Evolutionary conservation across 2,329 filamentous ascomycete genomes (phyloP).

Genomic region (Beauveria varroae): DNA sequence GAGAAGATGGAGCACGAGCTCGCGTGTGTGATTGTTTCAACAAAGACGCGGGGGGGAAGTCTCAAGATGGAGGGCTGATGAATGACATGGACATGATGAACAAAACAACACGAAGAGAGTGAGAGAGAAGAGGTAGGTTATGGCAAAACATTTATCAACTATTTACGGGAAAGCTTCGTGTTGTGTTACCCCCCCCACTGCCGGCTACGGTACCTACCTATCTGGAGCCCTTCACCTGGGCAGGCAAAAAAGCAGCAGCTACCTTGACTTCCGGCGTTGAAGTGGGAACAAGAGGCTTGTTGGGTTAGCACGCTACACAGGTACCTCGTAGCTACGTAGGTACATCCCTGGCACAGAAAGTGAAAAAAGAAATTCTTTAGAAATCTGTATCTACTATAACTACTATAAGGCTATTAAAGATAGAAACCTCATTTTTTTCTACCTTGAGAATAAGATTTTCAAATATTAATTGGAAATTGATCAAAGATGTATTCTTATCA

Average conservation of each 20-base stretch:
- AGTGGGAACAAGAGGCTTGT: background rate
- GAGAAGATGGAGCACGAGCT: background rate
- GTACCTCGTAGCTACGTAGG: background rate
- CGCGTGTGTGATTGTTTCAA: background rate
- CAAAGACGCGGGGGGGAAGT: background rate
- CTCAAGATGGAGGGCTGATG: background rate
- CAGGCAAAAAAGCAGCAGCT: slow-evolving; percentile 1
- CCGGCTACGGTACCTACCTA: background rate
- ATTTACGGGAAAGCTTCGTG: slow-evolving; percentile 1
- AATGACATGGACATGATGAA: background rate
- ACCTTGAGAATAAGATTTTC: no score
- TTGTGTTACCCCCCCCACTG: background rate
- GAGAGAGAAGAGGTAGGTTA: background rate
- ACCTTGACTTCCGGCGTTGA: background rate
- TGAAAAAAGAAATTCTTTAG: no score
- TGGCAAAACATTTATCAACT: slow-evolving; percentile 7
- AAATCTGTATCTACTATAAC: no score
- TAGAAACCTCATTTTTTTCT: no score
- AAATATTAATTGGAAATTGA: no score
- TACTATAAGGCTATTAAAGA: no score
- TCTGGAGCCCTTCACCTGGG: background rate
- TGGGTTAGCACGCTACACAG: background rate
- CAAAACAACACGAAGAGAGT: background rate
- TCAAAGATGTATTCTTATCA: no score
- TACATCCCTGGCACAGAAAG: no score